phyloP scores from a whole-genome alignment of 192 early-diverging fungal genomes.

The Coemansia sp. region DNA sequence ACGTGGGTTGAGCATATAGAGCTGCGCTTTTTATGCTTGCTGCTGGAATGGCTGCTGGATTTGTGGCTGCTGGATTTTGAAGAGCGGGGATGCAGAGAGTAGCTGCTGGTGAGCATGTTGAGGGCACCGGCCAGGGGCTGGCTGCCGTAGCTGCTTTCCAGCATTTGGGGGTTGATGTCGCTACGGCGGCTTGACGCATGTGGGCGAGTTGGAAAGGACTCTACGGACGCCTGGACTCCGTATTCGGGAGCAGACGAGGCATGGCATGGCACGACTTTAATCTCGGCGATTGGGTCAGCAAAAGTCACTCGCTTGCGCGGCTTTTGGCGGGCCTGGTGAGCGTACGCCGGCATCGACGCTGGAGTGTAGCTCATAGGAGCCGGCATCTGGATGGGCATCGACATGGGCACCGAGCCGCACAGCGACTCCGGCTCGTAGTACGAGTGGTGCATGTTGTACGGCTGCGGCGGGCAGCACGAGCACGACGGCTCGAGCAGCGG shows the following conservation, averaged over 20 bases:
- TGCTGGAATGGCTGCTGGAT: neutral
- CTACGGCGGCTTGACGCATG: neutral
- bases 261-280: constrained; percentile 11
- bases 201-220: neutral
- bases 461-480: constrained; percentile 16
- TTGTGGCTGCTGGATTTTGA: neutral
- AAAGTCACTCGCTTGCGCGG: constrained; percentile 42
- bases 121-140: constrained; percentile 1
- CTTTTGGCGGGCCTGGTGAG: constrained; percentile 3
- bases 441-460: neutral
- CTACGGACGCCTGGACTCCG: neutral
- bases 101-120: constrained; percentile 7
- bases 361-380: neutral
- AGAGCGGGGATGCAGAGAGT: constrained; percentile 2
- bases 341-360: constrained; percentile 8
- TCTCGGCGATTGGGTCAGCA: constrained; percentile 37
- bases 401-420: constrained; percentile 8
- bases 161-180: neutral
- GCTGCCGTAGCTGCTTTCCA: constrained; percentile 3
- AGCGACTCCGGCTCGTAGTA: constrained; percentile 6
- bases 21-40: constrained; percentile 1
- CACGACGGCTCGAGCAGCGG: constrained; percentile 6
- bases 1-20: neutral
- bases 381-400: constrained; percentile 13
- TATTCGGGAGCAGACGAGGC: constrained; percentile 17